Evolutionary conservation across 2,329 filamentous ascomycete species (phyloP).

Genomic region (Stemphylium beticola): DNA sequence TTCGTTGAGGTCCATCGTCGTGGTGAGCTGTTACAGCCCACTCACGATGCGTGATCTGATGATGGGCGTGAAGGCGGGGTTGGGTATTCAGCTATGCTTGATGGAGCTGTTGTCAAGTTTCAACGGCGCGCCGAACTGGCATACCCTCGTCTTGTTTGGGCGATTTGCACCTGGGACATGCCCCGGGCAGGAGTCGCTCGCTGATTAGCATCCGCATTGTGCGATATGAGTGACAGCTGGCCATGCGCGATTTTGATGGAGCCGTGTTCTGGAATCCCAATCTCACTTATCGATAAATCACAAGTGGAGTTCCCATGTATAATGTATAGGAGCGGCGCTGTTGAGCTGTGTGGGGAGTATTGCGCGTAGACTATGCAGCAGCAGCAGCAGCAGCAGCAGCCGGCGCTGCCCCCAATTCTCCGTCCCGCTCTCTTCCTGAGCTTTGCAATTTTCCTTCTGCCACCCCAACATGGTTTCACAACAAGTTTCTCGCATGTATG

Average conservation of each 20-base stretch:
- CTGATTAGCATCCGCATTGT: conserved; percentile 1
- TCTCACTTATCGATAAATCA: not conserved
- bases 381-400: not conserved
- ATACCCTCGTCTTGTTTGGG: conserved; percentile 1
- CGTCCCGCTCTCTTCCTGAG: not conserved
- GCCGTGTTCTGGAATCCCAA: conserved; percentile 12
- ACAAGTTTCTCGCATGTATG: too few species aligned
- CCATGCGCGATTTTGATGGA: conserved; percentile 10
- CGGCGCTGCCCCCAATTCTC: not conserved
- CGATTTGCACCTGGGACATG: not conserved
- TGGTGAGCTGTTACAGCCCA: not conserved
- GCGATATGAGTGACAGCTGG: conserved; percentile 6
- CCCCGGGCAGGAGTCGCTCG: not conserved
- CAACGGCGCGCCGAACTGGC: conserved; percentile 5
- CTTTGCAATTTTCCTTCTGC: not conserved
- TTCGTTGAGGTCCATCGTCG: not conserved
- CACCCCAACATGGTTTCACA: not conserved
- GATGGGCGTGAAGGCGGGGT: not conserved
- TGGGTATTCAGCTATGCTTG: not conserved
- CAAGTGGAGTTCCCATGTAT: not conserved
- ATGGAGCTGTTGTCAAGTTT: not conserved
- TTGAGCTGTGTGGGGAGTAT: conserved; percentile 4
- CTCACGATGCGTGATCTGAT: not conserved
- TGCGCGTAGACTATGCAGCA: conserved; percentile 2
- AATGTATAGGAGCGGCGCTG: not conserved